These are phyloP conservation scores for Solanum rostratum DNA, from an alignment of 257 asterid genomes.

Conservation along the genomic window DNA sequence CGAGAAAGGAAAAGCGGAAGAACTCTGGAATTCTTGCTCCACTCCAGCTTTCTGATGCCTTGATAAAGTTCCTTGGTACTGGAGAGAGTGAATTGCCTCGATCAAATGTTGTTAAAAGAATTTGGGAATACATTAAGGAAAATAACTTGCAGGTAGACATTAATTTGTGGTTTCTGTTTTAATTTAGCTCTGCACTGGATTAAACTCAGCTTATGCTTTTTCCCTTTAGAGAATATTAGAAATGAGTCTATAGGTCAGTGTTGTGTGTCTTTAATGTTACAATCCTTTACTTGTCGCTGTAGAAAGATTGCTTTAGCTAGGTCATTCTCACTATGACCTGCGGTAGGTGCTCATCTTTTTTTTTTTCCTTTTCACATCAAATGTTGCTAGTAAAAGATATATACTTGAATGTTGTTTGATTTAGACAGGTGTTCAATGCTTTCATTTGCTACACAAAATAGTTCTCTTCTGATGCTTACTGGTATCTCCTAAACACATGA, in stretches of 20 bases:
- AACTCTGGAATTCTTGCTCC: slow-evolving; percentile 78
- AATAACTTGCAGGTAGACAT: slow-evolving; percentile 66
- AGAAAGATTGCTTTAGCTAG: neutral
- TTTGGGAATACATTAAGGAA: slow-evolving; percentile 84
- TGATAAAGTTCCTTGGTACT: slow-evolving; percentile 73
- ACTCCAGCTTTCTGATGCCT: slow-evolving; percentile 71
- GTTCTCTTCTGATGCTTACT: neutral
- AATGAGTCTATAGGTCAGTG: neutral
- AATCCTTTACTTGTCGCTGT: neutral
- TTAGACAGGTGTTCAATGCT: neutral
- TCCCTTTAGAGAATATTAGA: neutral
- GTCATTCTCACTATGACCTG: neutral
- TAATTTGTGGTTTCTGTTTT: neutral
- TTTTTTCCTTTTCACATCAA: neutral
- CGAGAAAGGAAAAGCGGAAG: slow-evolving; percentile 55
- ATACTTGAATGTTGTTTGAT: neutral
- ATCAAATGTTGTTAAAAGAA: slow-evolving; percentile 66
- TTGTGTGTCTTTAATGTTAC: neutral
- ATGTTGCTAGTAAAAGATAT: neutral
- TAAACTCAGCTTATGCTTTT: neutral
- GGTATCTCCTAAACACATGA: neutral
- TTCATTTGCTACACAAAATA: neutral
- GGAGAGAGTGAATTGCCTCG: slow-evolving; percentile 74
- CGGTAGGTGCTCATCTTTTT: neutral
- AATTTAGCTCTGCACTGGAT: neutral